These are phyloP conservation scores for Thalia dealbata DNA, from an alignment of 176 grass and related monocot species.

Conservation along the genomic window DNA sequence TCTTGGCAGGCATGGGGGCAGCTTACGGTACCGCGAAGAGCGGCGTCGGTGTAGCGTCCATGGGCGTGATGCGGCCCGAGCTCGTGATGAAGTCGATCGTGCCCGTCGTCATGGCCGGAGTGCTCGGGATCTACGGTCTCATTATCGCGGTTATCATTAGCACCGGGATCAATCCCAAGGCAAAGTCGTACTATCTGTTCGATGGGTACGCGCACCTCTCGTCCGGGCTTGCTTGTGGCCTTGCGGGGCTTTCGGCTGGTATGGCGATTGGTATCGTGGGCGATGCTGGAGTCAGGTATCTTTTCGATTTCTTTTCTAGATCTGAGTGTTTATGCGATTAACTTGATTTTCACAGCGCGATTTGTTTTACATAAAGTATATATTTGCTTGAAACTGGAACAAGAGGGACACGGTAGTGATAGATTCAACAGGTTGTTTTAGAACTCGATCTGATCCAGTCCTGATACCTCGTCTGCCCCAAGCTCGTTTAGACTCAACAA, in stretches of 20 bases:
- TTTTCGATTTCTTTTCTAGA: background rate
- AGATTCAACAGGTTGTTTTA: background rate
- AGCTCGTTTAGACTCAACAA: background rate
- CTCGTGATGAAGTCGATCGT: conserved; percentile 22
- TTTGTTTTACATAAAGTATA: background rate
- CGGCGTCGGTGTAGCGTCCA: conserved; percentile 12
- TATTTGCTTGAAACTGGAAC: background rate
- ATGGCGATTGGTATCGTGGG: conserved; percentile 17
- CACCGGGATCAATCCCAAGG: conserved; percentile 19
- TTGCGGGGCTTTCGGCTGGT: conserved; percentile 16
- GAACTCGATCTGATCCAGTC: background rate
- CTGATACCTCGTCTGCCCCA: background rate
- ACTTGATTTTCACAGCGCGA: background rate
- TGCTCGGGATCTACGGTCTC: conserved; percentile 15
- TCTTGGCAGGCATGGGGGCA: conserved; percentile 8
- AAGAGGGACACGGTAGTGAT: background rate
- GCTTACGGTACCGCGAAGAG: conserved; percentile 17
- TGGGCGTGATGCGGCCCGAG: conserved; percentile 19
- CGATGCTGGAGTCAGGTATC: conserved; percentile 16
- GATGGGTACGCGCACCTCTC: conserved; percentile 11
- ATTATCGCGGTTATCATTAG: conserved; percentile 16
- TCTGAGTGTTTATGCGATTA: background rate
- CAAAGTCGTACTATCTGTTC: conserved; percentile 15
- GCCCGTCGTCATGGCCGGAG: conserved; percentile 16
- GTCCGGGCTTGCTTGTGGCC: conserved; percentile 4